Base-by-base conservation (phyloP, 2,329 filamentous ascomycete genomes). In the Cladophialophora chaetospira region DNA sequence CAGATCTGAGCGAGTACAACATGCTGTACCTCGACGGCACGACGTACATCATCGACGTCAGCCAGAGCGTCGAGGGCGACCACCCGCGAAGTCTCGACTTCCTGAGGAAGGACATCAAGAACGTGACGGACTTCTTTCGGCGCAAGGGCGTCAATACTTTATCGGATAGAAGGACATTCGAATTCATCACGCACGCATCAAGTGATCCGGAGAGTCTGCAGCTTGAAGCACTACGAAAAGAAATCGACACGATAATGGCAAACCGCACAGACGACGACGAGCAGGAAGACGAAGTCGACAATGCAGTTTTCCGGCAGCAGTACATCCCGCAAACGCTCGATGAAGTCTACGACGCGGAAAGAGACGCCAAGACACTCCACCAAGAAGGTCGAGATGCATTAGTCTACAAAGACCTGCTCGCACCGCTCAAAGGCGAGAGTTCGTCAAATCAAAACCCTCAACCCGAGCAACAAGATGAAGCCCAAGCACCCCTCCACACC, bases 1-100 rank as follows among this genome's bases (percentile, higher is more conserved):
- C 92, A 47, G 94, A 99, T 83, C 72, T 99, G 71, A 96, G 90
- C 78, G 94, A 99, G 80, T 99, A 99, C 83, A 99, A 99, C 69
- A 84, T 97, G 50, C 82, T 99, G 17, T 99, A 95, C 77, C 82
- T 97, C 77, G 82, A 91, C 55, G 80, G 84, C 57, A 85, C 84
- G 66, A 83, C 97, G 0, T 96, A 90, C 79, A 88, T 99, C 68
- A 99, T 99, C 72, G 94, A 99, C 73, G 94, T 99, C 40, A 96
- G 91, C 54, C 94, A 99, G 76, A 94, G 89, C 69, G 94, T 99
- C 17, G 95, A 97, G 77, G 92, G 95, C 65, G 93, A 97, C 66
- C 94, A 99, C 72, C 94, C 94, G 0, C 84, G 90, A 56, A 93
- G 89, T 2, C 80, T 96, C 26, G 93, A 97, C 71, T 99, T 99